A percentile compares a stretch with the other conserved stretches of the same genome.
Conservation (phyloP, 805 yeast genomes). For the Zygoascus tannicola region DNA sequence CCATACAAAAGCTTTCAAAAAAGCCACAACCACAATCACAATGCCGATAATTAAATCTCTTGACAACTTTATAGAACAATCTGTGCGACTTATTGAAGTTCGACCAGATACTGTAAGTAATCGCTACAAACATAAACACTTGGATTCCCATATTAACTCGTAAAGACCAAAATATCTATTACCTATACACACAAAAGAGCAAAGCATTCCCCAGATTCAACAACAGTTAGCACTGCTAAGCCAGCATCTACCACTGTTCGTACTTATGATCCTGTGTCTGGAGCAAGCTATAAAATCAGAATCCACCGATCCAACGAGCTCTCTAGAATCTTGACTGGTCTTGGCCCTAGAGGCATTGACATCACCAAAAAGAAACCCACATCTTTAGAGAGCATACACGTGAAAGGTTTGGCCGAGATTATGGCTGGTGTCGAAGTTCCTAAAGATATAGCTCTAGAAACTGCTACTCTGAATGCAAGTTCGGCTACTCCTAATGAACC, state of each 20-base stretch:
- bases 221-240: constrained; percentile 21
- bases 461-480: constrained; percentile 2
- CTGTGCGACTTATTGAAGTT: constrained; percentile 35
- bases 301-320: constrained; percentile 64
- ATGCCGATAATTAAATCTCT: constrained; percentile 22
- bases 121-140: too few species aligned
- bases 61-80: constrained; percentile 35
- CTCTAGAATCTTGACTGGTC: constrained; percentile 57
- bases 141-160: too few species aligned
- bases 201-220: constrained; percentile 17
- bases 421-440: constrained; percentile 22
- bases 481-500: constrained; percentile 2
- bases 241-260: constrained; percentile 42
- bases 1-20: neutral
- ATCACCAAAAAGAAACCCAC: constrained; percentile 6
- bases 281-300: constrained; percentile 48
- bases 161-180: constrained; percentile 23
- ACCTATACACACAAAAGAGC: constrained; percentile 31
- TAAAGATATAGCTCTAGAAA: neutral
- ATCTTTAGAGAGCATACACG: neutral
- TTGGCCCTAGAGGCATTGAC: constrained; percentile 41
- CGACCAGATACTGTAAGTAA: constrained; percentile 34
- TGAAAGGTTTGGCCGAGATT: constrained; percentile 22
- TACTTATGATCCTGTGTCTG: constrained; percentile 55
- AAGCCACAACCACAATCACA: neutral